Percentiles rank a stretch among this genome's conserved stretches.
Conservation (phyloP, 352 stramenopile species). For the Elongisporangium senticosum region DNA sequence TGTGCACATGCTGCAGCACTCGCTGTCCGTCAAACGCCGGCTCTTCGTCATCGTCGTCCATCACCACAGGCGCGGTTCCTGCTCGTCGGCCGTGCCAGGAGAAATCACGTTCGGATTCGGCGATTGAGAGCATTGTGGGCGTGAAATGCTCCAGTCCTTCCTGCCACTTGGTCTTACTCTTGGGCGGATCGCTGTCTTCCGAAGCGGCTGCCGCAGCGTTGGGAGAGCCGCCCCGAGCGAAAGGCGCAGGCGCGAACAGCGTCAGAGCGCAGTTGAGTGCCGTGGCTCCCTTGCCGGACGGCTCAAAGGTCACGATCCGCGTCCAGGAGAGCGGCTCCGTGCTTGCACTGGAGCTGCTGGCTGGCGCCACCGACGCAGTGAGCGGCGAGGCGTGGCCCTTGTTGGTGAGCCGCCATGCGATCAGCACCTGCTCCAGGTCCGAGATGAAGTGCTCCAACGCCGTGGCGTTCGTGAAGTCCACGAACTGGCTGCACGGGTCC, state of each 20-base stretch:
- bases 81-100: constrained; percentile 13
- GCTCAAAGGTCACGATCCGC: constrained; percentile 24
- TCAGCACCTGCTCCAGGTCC: constrained; percentile 68
- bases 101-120: constrained; percentile 42
- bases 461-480: constrained; percentile 85
- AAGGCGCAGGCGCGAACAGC: constrained; percentile 25
- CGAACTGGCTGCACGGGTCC: constrained; percentile 79
- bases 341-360: background rate
- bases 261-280: constrained; percentile 39
- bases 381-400: constrained; percentile 52
- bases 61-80: background rate
- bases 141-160: constrained; percentile 72
- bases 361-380: background rate
- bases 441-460: constrained; percentile 73
- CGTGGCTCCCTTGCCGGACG: constrained; percentile 7
- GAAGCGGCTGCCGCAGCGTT: background rate
- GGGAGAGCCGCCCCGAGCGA: background rate
- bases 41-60: constrained; percentile 17
- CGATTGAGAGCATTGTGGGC: constrained; percentile 69
- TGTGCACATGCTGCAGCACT: constrained; percentile 35
- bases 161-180: constrained; percentile 39
- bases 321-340: constrained; percentile 14
- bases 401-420: constrained; percentile 55
- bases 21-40: constrained; percentile 16
- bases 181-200: constrained; percentile 6